Evolutionary conservation across 257 asterid genomes (phyloP), one percentile per base, ranked within the genome.

Genomic region (Coffea canephora): DNA sequence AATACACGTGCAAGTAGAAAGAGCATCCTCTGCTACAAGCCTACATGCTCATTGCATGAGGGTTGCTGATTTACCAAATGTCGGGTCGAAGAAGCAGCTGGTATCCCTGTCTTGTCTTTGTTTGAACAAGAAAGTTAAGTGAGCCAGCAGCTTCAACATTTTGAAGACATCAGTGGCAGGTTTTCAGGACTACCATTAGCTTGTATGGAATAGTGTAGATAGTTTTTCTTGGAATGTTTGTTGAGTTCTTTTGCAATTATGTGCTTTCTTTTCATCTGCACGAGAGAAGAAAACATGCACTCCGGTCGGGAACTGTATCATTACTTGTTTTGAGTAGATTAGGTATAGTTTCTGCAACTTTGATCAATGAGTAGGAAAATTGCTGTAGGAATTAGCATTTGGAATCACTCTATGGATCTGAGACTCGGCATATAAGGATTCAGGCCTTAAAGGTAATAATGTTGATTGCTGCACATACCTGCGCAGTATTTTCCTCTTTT

Each of bases 41-140:
- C 2, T 2, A 19, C 59, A 43, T 61, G 12, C 27, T 39, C 21
- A 23, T 11, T 74, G n/a, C 39, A 41, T 10, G 13, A 41, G 31
- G 57, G 8, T 75, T 75, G 49, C 41, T 59, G 3, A 23, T 74
- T n/a, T 57, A 14, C 59, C 69, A 59, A 75, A 61, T 75, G 9
- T 57, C 71, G 25, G 79, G 71, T 23, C 19, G 48, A 59, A 59
- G 79, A 75, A 41, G 57, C 59, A 39, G 55, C 54, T 75, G 55
- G 9, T 5, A 5, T 23, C 8, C n/a, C 8, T 21, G 48, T 41
- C 25, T 59, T 39, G 13, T 21, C n/a, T 23, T 27, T 75, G 39
- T 19, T 41, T 11, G 66, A 31, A 39, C 45, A 39, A 55, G 23
- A 39, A 45, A 8, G 23, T 5, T 5, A 39, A 39, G 34, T 6